Base-by-base conservation (phyloP, 179 eudicot species). In the Nepenthes alata region DNA sequence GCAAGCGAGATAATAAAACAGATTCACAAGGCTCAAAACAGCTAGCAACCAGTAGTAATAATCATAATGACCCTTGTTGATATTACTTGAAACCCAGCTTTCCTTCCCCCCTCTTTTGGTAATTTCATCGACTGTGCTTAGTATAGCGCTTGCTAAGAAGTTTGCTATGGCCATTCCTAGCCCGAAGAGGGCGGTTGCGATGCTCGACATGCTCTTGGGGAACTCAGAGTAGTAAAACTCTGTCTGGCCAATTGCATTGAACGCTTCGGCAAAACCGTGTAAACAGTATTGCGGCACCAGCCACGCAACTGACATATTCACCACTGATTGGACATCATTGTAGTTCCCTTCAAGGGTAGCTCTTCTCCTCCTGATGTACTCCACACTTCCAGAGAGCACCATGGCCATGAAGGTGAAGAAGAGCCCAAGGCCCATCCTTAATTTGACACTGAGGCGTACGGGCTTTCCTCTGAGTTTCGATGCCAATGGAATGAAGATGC, bases 201-300 rank as follows among this genome's bases (percentile, higher is more conserved):
- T 71, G 63, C 97, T 91, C 0, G 89, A 82, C 96, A 91, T 88
- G 72, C 86, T 84, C 56, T 79, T 79, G 1, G 97, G 97, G 67
- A 88, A 76, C 71, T 88, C 96, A 0, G 89, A 76, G 77, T 83
- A 84, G 73, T 73, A 91, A 48, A 91, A 88, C 67, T 91, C 97
- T 1, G 75, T 84, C 59, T 91, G 97, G 3, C 83, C 96, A 12
- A 91, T 75, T 0, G 80, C 83, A 16, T 81, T 88, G 64, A 91
- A 84, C 0, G 87, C 94, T 75, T 91, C 97, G 0, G 95, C 87
- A 47, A 91, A 59, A 12, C 98, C 98, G 8, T 51, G 55, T 35
- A 91, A 62, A 45, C 69, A 39, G 8, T 75, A 36, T 13, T 81
- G 83, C 5, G 83, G 78, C 6, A 89, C 64, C 0, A 82, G 78